These are phyloP conservation scores for Ogataea neopini DNA, from an alignment of 805 yeast species.

Conservation along the genomic window DNA sequence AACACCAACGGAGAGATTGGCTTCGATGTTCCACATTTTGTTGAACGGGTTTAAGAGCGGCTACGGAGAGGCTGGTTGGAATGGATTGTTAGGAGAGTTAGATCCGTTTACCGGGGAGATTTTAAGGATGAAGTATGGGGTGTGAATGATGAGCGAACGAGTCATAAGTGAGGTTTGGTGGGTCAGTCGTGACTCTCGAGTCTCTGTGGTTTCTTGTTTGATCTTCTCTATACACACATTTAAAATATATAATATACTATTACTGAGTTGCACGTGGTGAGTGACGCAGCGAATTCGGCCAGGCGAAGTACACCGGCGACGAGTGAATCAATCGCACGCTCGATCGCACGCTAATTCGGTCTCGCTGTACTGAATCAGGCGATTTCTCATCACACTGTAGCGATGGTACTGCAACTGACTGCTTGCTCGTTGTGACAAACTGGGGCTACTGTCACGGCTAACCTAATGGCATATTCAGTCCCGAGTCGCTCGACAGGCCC, in stretches of 20 bases:
- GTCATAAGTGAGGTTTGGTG: no score
- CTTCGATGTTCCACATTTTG: constrained; percentile 45
- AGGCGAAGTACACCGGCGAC: no score
- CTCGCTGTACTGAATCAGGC: no score
- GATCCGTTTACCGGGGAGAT: constrained; percentile 29
- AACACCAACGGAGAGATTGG: constrained; percentile 49
- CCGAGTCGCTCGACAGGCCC: background rate
- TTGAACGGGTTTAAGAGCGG: constrained; percentile 46
- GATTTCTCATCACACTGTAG: no score
- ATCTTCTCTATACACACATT: background rate
- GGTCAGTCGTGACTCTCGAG: no score
- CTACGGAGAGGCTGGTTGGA: constrained; percentile 43
- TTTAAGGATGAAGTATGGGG: constrained; percentile 30
- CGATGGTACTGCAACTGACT: no score
- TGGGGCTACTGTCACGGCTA: no score
- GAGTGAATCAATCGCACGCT: no score
- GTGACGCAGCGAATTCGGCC: no score
- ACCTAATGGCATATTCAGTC: background rate
- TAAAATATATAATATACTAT: background rate
- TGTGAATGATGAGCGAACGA: constrained; percentile 13
- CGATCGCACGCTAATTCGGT: no score
- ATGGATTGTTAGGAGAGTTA: constrained; percentile 22
- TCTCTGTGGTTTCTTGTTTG: background rate
- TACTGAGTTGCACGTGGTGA: no score
- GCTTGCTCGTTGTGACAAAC: no score